Evolutionary conservation across 768 basidiomycete species (phyloP).

Genomic region (Pleurotus cornucopiae): DNA sequence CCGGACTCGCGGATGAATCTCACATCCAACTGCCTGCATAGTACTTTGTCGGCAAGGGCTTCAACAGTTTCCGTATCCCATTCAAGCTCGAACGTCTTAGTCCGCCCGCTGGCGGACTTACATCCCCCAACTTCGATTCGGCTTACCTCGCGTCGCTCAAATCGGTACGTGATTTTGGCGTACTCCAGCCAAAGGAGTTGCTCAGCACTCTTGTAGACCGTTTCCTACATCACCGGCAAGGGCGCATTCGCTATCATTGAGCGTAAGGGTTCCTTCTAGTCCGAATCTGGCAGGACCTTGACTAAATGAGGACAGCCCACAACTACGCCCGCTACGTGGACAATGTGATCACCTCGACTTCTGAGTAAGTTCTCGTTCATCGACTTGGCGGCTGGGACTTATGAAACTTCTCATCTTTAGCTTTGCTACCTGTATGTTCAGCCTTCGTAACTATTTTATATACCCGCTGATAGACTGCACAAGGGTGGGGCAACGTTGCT

Average conservation of each 20-base stretch:
- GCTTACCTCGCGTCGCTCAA: constrained; percentile 50
- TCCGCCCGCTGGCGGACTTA: constrained; percentile 48
- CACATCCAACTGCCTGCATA: constrained; percentile 28
- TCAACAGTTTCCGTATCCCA: constrained; percentile 61
- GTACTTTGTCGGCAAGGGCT: constrained; percentile 51
- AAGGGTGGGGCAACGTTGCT: constrained; percentile 58
- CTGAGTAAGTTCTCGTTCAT: constrained; percentile 30
- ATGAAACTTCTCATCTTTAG: constrained; percentile 17
- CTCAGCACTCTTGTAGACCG: constrained; percentile 30
- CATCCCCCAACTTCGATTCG: constrained; percentile 43
- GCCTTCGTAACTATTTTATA: neutral
- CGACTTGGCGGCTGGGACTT: neutral
- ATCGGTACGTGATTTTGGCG: constrained; percentile 24
- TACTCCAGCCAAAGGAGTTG: neutral
- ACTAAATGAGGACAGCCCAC: constrained; percentile 35
- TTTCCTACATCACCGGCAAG: constrained; percentile 58
- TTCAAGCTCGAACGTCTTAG: constrained; percentile 56
- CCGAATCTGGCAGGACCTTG: neutral
- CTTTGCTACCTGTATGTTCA: constrained; percentile 44
- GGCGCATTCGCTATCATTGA: constrained; percentile 55
- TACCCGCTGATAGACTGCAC: neutral
- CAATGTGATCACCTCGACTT: constrained; percentile 42
- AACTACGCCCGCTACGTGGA: constrained; percentile 61
- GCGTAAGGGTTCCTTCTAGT: constrained; percentile 28
- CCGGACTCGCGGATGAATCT: neutral